Base-by-base conservation (phyloP, 2,329 filamentous ascomycete species). In the Rhynchosporium graminicola region DNA sequence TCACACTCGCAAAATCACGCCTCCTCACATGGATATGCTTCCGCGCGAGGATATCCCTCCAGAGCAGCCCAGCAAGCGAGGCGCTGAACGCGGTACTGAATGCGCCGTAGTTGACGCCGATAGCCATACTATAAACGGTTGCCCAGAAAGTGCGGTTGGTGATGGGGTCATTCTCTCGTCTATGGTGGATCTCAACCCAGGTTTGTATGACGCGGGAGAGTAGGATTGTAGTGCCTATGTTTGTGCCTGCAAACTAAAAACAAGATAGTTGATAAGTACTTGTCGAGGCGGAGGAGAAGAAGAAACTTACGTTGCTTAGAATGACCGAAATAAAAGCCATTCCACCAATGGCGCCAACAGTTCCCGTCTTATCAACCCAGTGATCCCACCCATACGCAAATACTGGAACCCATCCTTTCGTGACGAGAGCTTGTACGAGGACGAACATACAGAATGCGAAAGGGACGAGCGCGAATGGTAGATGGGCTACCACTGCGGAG, bases 401-500 rank as follows among this genome's bases (percentile, higher is more conserved):
- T 0, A 91, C 86, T 0, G 83, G 81, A 0, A 91, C 85, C 89
- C 89, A 91, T 10, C 89, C 88, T 66, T 89, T 91, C 0, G 86
- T 90, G 0, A 89, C 88, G 1, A 92, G 75, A 0, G 82, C 87
- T 70, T 92, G 88, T 0, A 91, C 88, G 0, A 92, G 80, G 9
- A 91, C 80, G 65, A 91, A 91, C 88, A 91, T 91, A 64, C 82
- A 80, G 61, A 92, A 86, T 0, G 88, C 85, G 69, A 91, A 91
- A 0, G 89, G 88, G 0, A 92, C 79, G 0, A 91, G 80, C 0
- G 86, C 81, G 59, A 88, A 83, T 0, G 89, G 89, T 1, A 92
- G 77, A 71, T 90, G 87, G 0, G 82, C 76, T 5, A 88, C 72
- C 0, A 91, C 88, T 0, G 85, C 83, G 26, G 85, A 84, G 1